phyloP scores from a whole-genome alignment of 768 basidiomycete species.

The Hypholoma sublateritium region DNA sequence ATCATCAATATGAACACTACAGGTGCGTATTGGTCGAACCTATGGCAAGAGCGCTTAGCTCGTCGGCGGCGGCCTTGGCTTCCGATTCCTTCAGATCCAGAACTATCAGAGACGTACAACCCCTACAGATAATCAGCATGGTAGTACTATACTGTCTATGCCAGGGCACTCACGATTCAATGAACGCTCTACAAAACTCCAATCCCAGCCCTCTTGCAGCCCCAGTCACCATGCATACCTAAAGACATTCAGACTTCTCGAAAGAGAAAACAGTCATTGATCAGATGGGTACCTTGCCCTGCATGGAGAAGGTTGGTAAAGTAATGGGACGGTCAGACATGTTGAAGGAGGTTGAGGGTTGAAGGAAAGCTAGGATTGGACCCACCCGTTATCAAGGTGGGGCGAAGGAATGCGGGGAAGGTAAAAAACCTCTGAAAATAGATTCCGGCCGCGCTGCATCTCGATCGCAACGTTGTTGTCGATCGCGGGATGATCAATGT shows the following conservation, averaged over 20 bases:
- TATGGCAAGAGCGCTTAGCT: constrained; percentile 45
- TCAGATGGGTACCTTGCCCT: constrained; percentile 55
- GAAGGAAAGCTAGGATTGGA: background rate
- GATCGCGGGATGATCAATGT: background rate
- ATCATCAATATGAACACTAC: background rate
- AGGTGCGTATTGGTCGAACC: constrained; percentile 8
- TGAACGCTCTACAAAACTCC: constrained; percentile 88
- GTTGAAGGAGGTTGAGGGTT: background rate
- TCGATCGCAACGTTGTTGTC: background rate
- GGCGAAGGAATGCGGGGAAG: background rate
- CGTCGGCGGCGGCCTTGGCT: constrained; percentile 63
- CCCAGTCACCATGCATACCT: constrained; percentile 93
- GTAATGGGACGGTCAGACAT: constrained; percentile 36
- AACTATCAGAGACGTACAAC: constrained; percentile 77
- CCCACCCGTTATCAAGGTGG: constrained; percentile 2
- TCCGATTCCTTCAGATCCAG: constrained; percentile 79
- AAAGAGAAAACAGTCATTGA: background rate
- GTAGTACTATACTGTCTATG: background rate
- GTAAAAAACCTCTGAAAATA: background rate
- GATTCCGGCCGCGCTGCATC: background rate
- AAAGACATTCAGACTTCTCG: constrained; percentile 5
- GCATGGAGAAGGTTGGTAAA: constrained; percentile 77
- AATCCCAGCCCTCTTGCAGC: constrained; percentile 90
- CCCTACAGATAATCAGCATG: constrained; percentile 40
- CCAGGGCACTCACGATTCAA: constrained; percentile 64